A percentile compares a stretch with the other conserved stretches of the same genome.
phyloP scores from a whole-genome alignment of 805 yeast species.

The Cyberlindnera bimundalis region DNA sequence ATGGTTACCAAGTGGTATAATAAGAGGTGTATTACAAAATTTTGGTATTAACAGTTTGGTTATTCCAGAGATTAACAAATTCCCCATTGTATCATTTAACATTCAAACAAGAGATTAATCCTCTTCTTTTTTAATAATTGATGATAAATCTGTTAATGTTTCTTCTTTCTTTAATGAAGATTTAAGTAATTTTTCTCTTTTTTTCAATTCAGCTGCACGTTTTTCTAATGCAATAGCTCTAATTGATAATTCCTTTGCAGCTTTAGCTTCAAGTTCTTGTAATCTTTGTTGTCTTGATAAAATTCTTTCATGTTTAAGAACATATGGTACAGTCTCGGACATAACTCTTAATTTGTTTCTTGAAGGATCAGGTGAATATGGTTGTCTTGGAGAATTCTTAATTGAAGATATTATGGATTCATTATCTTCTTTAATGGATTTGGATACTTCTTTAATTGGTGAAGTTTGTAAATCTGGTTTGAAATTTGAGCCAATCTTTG shows the following conservation, averaged over 20 bases:
- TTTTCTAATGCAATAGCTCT: slow-evolving; percentile 76
- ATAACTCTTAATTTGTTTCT: slow-evolving; percentile 70
- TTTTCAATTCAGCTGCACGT: slow-evolving; percentile 62
- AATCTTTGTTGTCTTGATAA: slow-evolving; percentile 72
- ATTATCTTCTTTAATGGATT: slow-evolving; percentile 35
- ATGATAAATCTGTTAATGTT: slow-evolving; percentile 52
- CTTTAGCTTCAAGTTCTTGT: slow-evolving; percentile 74
- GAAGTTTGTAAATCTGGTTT: slow-evolving; percentile 28
- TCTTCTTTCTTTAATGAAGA: slow-evolving; percentile 44
- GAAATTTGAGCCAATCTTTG: slow-evolving; percentile 13
- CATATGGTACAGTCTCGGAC: slow-evolving; percentile 83
- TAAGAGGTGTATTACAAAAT: slow-evolving; percentile 66
- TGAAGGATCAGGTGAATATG: slow-evolving; percentile 35
- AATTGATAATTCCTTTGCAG: slow-evolving; percentile 67
- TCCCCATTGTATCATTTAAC: slow-evolving; percentile 71
- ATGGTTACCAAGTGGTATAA: slow-evolving; percentile 74
- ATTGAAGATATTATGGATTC: slow-evolving; percentile 35
- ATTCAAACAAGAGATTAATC: slow-evolving; percentile 46
- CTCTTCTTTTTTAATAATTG: slow-evolving; percentile 31
- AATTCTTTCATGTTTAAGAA: slow-evolving; percentile 71
- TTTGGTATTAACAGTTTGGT: slow-evolving; percentile 68
- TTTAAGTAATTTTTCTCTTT: slow-evolving; percentile 55
- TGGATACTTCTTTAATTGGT: slow-evolving; percentile 36
- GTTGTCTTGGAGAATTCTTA: slow-evolving; percentile 33
- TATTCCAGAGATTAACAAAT: slow-evolving; percentile 55